Evolutionary conservation across 1,284 basidiomycete species (phyloP), one percentile per base, ranked within the genome.

Genomic region (Ustilago bromivora): DNA sequence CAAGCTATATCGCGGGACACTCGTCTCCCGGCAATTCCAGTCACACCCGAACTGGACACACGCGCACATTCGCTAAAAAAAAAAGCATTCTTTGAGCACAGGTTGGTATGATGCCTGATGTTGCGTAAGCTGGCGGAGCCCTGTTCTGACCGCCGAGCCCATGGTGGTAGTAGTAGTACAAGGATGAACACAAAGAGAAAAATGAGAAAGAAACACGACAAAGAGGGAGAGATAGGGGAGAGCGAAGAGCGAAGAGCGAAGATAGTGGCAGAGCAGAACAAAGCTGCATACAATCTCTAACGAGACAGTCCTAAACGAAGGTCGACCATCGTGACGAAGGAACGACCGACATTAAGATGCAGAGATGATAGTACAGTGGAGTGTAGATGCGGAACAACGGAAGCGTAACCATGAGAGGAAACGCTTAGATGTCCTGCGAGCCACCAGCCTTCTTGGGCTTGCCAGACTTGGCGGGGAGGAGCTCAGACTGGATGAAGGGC

Each of bases 401-500:
- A 41, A 66, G 57, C 51, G 65, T 40, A 38, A 58, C 59, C 17
- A 55, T 31, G 34, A 52, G 23, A 43, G 46, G 40, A 58, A 34
- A 61, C 65, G 76, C 71, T 68, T 68, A 74, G 68, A 74, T 68
- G 68, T 87, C 86, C 81, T 87, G 86, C 54, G 83, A 85, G 71
- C 80, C 83, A 71, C 73, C 74, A 66, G 77, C 85, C 83, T 86
- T 86, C 75, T 71, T 71, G 59, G 82, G 82, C 87, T 90, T 90
- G 87, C 85, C 89, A 54, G 90, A 89, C 89, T 92, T 92, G 87
- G 89, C 89, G 66, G 91, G 91, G 65, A 92, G 89, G 73, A 92
- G 90, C 87, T 92, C 90, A 81, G 90, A 88, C 82, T 98, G 95
- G 86, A 98, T 98, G 89, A 97, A 96, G 19, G 95, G 95, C 76